Evolutionary conservation across 495 filamentous ascomycete genomes (phyloP).

Genomic region (Podospora fimiseda): DNA sequence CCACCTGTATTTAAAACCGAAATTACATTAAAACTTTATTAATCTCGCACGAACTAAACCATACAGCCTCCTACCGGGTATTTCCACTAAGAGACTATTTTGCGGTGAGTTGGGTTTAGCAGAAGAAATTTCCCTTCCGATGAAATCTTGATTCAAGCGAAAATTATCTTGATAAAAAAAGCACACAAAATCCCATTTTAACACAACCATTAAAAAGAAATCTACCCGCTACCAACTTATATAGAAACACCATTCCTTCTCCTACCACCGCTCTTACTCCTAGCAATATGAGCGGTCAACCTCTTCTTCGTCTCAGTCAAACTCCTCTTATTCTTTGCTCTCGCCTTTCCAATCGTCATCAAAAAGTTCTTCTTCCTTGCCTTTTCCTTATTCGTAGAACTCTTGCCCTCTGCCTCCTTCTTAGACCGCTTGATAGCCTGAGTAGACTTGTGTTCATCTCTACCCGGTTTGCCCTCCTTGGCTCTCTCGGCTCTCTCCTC

Average conservation of each 20-base stretch:
- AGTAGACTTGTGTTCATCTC: conserved; percentile 72
- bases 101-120: too few relatives aligned
- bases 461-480: conserved; percentile 64
- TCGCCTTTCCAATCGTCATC: conserved; percentile 95
- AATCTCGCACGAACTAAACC: too few relatives aligned
- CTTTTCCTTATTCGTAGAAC: conserved; percentile 97
- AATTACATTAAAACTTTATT: too few relatives aligned
- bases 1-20: too few relatives aligned
- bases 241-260: conserved; percentile 56
- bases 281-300: conserved; percentile 73
- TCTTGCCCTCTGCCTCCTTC: conserved; percentile 83
- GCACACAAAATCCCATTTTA: too few relatives aligned
- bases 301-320: conserved; percentile 72
- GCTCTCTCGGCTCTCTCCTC: conserved; percentile 77
- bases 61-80: too few relatives aligned
- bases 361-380: conserved; percentile 92
- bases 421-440: conserved; percentile 73
- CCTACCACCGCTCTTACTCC: conserved; percentile 76
- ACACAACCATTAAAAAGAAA: too few relatives aligned
- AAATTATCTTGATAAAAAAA: too few relatives aligned
- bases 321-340: conserved; percentile 87
- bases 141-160: too few relatives aligned
- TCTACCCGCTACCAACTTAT: background rate
- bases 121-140: too few relatives aligned
- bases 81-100: too few relatives aligned